Base-by-base conservation (phyloP, 345 rosid genomes). In the Ailanthus altissimus region DNA sequence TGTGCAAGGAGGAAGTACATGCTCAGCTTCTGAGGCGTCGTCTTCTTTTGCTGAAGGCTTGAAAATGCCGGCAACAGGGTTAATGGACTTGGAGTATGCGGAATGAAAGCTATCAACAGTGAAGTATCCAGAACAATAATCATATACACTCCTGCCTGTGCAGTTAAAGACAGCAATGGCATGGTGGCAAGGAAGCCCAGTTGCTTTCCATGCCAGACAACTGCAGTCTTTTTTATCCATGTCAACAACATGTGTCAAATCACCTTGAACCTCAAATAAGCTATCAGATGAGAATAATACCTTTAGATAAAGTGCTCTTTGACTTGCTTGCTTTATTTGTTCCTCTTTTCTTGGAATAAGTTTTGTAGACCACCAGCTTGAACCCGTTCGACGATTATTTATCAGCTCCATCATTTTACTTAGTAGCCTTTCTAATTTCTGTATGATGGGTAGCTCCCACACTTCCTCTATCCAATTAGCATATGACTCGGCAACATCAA, bases 251-350 rank as follows among this genome's bases (percentile, higher is more conserved):
- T 91, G 83, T 50, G 84, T 91, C 32, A 86, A 85, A 32, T 82
- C 87, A 43, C 88, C 93, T 42, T 93, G 98, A 81, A 94, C 98
- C 87, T 94, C 98, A 26, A 92, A 91, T n/a, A 94, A 82, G 5
- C 89, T 88, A 77, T 90, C 97, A 15, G 97, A 87, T 38, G 96
- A 94, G 79, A 93, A 84, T 80, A 91, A 81, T 45, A 93, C 98
- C 82, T 83, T 89, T 20, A 91, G 77, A 62, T 76, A 73, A 51
- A 43, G 46, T 18, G 94, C 91, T 77, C 82, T 87, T 36, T 54
- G 70, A 75, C 79, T 81, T 77, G 90, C 97, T 73, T 94, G 95
- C 57, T 59, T 81, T 26, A 94, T 71, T 78, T 72, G 83, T 75
- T 84, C 83, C 88, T 94, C 97, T 79, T 84, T 90, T 1, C 89